Percentiles rank a stretch among this genome's conserved stretches.
Conservation (phyloP, 306 rosid species). For the Glycine latifolia region DNA sequence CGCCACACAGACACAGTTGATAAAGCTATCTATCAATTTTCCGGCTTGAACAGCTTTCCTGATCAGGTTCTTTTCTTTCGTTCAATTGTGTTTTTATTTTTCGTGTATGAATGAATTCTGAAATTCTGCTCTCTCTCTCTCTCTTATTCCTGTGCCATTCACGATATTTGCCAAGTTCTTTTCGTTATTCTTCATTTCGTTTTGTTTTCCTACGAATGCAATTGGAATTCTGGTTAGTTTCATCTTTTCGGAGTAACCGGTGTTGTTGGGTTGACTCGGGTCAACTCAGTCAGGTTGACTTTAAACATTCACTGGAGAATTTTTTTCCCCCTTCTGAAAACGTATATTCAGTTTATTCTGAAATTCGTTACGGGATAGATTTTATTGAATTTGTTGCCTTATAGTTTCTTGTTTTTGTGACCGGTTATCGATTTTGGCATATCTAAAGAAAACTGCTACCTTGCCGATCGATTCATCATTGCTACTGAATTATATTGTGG, state of each 20-base stretch:
- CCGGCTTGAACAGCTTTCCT: neutral
- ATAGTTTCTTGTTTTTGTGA: conserved; percentile 6
- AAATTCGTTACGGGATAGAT: neutral
- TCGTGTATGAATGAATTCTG: neutral
- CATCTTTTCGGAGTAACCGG: neutral
- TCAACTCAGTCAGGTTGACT: conserved; percentile 19
- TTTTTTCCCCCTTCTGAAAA: neutral
- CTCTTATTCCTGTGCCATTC: neutral
- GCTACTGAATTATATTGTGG: conserved; percentile 2
- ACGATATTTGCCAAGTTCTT: neutral
- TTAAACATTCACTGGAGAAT: neutral
- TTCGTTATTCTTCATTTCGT: conserved; percentile 3
- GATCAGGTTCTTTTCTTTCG: conserved; percentile 30
- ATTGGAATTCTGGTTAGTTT: conserved; percentile 10
- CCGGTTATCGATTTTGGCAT: neutral
- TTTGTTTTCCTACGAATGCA: neutral
- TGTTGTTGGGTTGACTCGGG: conserved; percentile 47
- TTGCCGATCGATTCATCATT: neutral
- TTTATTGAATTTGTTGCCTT: neutral
- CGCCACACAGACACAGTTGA: neutral
- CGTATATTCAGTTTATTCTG: neutral
- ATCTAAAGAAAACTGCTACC: neutral
- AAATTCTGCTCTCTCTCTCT: neutral
- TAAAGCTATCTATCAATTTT: neutral
- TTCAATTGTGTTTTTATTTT: neutral